phyloP scores from a whole-genome alignment of 1,284 basidiomycete genomes.

The Serendipita sp. region DNA sequence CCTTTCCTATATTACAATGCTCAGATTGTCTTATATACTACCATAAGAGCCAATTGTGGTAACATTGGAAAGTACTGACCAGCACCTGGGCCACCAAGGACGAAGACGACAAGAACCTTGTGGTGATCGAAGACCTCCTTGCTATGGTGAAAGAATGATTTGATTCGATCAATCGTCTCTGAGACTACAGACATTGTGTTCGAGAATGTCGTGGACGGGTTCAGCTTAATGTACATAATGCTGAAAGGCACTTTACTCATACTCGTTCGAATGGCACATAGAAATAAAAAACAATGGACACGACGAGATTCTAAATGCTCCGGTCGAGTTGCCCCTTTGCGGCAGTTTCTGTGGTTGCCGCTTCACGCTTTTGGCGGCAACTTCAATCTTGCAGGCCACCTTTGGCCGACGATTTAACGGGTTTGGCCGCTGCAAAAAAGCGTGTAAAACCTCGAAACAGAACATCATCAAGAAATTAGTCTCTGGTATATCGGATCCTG shows the following conservation, averaged over 20 bases:
- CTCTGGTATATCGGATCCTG: neutral
- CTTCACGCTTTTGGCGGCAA: too few species aligned
- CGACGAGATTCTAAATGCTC: too few species aligned
- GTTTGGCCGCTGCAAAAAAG: too few species aligned
- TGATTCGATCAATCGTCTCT: neutral
- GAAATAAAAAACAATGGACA: too few species aligned
- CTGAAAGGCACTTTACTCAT: too few species aligned
- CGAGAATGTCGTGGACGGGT: neutral
- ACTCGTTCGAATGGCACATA: too few species aligned
- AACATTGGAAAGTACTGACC: slow-evolving; percentile 32
- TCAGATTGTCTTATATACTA: neutral
- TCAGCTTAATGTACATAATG: neutral
- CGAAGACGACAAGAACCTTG: slow-evolving; percentile 84
- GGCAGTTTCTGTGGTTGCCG: too few species aligned
- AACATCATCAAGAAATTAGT: neutral
- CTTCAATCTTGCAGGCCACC: too few species aligned
- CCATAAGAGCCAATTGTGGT: slow-evolving; percentile 4
- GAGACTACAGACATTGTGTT: neutral
- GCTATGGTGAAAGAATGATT: neutral
- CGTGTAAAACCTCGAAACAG: too few species aligned
- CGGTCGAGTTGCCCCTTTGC: too few species aligned
- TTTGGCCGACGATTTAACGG: too few species aligned
- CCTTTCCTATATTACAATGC: slow-evolving; percentile 61
- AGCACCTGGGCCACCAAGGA: slow-evolving; percentile 93
- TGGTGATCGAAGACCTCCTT: slow-evolving; percentile 46